phyloP scores from a whole-genome alignment of 768 basidiomycete genomes.

The Auriscalpium vulgare region DNA sequence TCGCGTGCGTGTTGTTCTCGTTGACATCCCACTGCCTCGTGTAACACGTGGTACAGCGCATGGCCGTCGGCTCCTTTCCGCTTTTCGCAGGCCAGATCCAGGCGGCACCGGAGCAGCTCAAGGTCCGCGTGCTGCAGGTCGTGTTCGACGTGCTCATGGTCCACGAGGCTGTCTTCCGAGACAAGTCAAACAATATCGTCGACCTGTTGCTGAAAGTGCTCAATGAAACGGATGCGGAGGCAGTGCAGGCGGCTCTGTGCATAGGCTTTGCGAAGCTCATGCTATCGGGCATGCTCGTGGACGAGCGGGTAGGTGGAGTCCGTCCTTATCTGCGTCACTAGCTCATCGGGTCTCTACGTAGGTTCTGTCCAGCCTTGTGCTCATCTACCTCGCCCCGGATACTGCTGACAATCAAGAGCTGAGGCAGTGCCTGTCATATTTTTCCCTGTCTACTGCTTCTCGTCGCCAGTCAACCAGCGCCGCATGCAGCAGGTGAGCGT shows the following conservation, averaged over 20 bases:
- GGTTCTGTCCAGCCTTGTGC: constrained; percentile 41
- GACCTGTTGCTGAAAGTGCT: constrained; percentile 56
- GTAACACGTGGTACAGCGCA: constrained; percentile 30
- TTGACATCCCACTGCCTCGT: not conserved
- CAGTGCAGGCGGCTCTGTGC: constrained; percentile 64
- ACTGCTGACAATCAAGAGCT: constrained; percentile 77
- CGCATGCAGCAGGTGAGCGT: constrained; percentile 57
- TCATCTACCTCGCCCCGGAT: constrained; percentile 71
- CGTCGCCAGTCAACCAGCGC: constrained; percentile 65
- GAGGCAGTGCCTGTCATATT: constrained; percentile 84
- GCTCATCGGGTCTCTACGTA: constrained; percentile 13
- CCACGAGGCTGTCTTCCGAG: constrained; percentile 61
- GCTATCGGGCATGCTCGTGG: constrained; percentile 65
- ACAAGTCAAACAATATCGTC: constrained; percentile 46
- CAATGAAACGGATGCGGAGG: constrained; percentile 45
- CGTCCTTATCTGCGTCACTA: not conserved
- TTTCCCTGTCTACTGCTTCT: constrained; percentile 80
- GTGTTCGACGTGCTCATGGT: constrained; percentile 85
- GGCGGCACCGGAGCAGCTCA: constrained; percentile 53
- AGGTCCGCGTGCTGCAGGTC: constrained; percentile 64
- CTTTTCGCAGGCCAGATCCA: constrained; percentile 77
- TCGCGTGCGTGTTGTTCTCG: constrained; percentile 32
- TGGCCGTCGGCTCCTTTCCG: constrained; percentile 61
- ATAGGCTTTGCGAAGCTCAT: constrained; percentile 84
- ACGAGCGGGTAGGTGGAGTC: constrained; percentile 49